Evolutionary conservation across 2,329 filamentous ascomycete species (phyloP).

Genomic region (Phyllosticta ampelicida): DNA sequence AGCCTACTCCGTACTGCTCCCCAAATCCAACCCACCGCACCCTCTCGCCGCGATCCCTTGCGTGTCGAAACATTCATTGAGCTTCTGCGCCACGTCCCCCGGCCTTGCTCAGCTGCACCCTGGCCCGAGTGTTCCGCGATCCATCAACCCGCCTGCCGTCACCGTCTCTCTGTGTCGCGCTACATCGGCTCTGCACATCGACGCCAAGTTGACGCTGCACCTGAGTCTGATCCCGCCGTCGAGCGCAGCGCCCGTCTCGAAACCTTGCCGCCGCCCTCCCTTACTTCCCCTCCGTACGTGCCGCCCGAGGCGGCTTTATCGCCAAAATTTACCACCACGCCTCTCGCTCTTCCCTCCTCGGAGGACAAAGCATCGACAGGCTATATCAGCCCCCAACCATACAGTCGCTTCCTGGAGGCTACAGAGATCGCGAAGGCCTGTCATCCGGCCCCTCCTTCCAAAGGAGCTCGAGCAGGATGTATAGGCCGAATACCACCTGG

Average conservation of each 20-base stretch:
- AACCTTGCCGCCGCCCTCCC: slow-evolving; percentile 2
- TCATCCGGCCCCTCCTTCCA: slow-evolving; percentile 28
- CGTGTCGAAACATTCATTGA: slow-evolving; percentile 10
- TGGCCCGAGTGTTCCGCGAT: slow-evolving; percentile 10
- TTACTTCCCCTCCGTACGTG: slow-evolving; percentile 5
- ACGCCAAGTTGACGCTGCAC: slow-evolving; percentile 2
- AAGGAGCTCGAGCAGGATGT: slow-evolving; percentile 41
- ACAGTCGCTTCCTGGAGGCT: slow-evolving; percentile 41
- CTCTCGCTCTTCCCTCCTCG: slow-evolving; percentile 48
- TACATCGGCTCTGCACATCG: not conserved
- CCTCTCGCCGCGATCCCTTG: slow-evolving; percentile 9
- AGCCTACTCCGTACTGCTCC: not conserved
- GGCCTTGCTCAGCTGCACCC: slow-evolving; percentile 3
- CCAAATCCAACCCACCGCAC: not conserved
- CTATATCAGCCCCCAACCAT: slow-evolving; percentile 38
- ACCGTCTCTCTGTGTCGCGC: slow-evolving; percentile 1
- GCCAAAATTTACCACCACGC: slow-evolving; percentile 47
- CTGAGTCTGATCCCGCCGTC: not conserved
- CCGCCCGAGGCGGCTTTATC: slow-evolving; percentile 13
- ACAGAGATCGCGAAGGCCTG: slow-evolving; percentile 30
- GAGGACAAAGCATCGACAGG: slow-evolving; percentile 43
- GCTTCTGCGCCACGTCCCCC: slow-evolving; percentile 9
- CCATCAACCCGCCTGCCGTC: slow-evolving; percentile 3
- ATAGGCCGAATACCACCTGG: slow-evolving; percentile 75
- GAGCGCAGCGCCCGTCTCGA: not conserved